Base-by-base conservation (phyloP, 345 rosid genomes). In the Salix dunnii region DNA sequence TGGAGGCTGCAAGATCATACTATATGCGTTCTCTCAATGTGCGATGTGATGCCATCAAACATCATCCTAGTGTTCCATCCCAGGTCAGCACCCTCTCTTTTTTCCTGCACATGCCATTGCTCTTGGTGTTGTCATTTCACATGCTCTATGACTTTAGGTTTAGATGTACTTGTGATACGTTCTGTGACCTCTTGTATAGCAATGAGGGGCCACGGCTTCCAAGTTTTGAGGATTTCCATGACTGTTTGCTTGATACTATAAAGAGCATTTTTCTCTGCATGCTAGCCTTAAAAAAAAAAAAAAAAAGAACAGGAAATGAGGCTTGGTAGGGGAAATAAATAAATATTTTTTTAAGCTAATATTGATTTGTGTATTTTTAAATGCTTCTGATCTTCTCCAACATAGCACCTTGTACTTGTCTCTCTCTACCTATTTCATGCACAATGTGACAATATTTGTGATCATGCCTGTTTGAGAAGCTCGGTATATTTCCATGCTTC, bases 1-100 rank as follows among this genome's bases (percentile, higher is more conserved):
- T 96, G 78, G 85, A 88, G 87, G 89, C 92, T 68, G 95, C 99
- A 28, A 93, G 92, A 83, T 85, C 94, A 31, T 90, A 86, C 83
- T 93, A 96, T 80, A 78, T 79, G 27, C 97, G 89, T 28, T 90
- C 97, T 75, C 82, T 96, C 58, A 78, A 88, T 80, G 90, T 96
- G 74, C 92, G 98, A 18, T 89, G 89, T 60, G 95, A 90, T 82
- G 97, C 96, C 46, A 83, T 88, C 81, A 88, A 87, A 82, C 70
- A 80, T 64, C 82, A 82, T 80, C 85, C 92, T 65, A 60, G 80
- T 74, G 86, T 85, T 81, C 84, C 95, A 74, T 93, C 98, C 27
- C 97, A 90, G 91, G 99, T 96, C 78, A 76, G 87, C 27, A 27
- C 31, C n/a, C 28, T 7, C 61, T 42, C 12, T 21, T 43, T 78